Percentiles rank a stretch among this genome's conserved stretches.
Evolutionary conservation across 495 filamentous ascomycete genomes (phyloP).

Genomic region (Tuber melanosporum): DNA sequence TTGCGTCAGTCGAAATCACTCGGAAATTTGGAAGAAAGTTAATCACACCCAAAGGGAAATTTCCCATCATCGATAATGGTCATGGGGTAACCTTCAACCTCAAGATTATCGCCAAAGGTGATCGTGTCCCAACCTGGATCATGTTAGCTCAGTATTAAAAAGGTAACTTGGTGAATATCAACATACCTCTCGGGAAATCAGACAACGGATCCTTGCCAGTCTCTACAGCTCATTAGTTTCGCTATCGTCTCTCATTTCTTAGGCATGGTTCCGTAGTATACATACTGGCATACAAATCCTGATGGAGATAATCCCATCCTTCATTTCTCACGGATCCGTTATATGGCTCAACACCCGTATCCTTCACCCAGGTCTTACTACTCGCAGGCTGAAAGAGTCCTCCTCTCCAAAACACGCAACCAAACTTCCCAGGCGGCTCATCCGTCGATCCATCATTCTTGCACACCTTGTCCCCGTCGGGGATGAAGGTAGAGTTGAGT

Average conservation of each 20-base stretch:
- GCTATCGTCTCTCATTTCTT: neutral
- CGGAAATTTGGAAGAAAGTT: neutral
- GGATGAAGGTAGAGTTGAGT: conserved; percentile 29
- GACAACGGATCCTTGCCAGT: conserved; percentile 23
- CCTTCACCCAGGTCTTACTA: conserved; percentile 20
- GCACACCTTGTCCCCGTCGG: conserved; percentile 23
- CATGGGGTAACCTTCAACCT: conserved; percentile 25
- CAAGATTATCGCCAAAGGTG: conserved; percentile 1
- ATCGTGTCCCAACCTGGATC: conserved; percentile 33
- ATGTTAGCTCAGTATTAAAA: neutral
- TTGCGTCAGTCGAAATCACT: conserved; percentile 5
- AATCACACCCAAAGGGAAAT: conserved; percentile 38
- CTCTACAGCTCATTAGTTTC: conserved; percentile 4
- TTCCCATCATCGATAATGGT: conserved; percentile 21
- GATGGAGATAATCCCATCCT: conserved; percentile 38
- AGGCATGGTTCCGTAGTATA: neutral
- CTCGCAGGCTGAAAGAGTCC: conserved; percentile 25
- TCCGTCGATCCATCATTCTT: conserved; percentile 1
- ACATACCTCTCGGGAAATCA: conserved; percentile 15
- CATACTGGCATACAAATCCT: conserved; percentile 23
- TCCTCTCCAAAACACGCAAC: conserved; percentile 36
- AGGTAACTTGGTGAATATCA: neutral
- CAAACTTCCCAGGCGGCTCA: conserved; percentile 11
- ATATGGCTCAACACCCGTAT: conserved; percentile 17
- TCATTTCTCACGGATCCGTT: conserved; percentile 30